Base-by-base conservation (phyloP, 2,329 filamentous ascomycete genomes). In the Fusarium newnesense region DNA sequence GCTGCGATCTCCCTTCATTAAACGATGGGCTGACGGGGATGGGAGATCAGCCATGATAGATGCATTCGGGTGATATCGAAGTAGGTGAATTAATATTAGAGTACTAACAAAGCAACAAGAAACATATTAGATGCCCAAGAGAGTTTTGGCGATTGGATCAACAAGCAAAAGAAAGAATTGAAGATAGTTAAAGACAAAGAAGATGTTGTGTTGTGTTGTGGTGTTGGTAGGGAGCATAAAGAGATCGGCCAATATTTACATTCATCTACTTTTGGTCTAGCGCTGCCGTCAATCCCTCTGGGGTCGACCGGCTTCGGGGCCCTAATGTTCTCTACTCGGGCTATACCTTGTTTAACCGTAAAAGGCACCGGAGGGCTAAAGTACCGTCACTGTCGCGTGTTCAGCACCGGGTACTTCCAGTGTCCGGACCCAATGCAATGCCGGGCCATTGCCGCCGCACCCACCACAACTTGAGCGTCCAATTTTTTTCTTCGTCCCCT, bases 191-290 rank as follows among this genome's bases (percentile, higher is more conserved):
- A 24, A 21, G 34, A 47, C 24, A 42, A 50, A 46, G 34, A 43
- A 57, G 40, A 28, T 44, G 46, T 28, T 65, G 28, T 43, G 70
- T 50, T 66, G 50, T 60, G 44, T 56, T 65, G 39, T 43, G 62
- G 44, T 64, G 43, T 59, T 64, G 36, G 46, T 60, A 61, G 36
- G 49, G 65, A 61, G 49, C 50, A 65, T 56, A 36, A 57, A 56
- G 34, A 46, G 42, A 50, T 46, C 39, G 37, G 53, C 47, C 34
- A 54, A 54, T 80, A 74, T 81, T 81, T 80, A 81, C 78, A 78
- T 80, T 75, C 60, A 69, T 75, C 80, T 73, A 18, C n/a, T 76
- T 72, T 68, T 30, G 74, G 77, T 52, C 64, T 81, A 81, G 80
- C 52, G 58, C 40, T 21, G 30, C 44, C 52, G 53, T 43, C 36